phyloP scores from a whole-genome alignment of 2,329 filamentous ascomycete genomes.

The Penicillium sp. region DNA sequence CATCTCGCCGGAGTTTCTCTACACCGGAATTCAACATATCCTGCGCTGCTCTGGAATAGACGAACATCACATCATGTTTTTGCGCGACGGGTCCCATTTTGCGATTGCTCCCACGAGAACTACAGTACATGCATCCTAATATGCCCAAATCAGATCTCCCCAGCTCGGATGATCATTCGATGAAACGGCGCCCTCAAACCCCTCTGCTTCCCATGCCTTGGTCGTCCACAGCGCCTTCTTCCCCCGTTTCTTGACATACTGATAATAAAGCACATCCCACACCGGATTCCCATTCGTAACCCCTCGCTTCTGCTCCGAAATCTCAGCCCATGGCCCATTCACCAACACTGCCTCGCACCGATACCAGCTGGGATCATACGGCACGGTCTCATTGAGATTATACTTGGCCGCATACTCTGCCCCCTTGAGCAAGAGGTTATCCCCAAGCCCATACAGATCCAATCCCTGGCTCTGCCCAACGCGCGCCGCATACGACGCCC shows the following conservation, averaged over 20 bases:
- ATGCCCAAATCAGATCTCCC: constrained; percentile 35
- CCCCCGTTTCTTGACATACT: constrained; percentile 37
- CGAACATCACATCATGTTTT: too few relatives aligned
- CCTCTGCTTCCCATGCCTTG: constrained; percentile 21
- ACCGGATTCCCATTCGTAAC: constrained; percentile 24
- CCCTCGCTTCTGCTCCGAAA: constrained; percentile 27
- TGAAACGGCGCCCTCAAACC: constrained; percentile 21
- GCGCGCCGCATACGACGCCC: constrained; percentile 42
- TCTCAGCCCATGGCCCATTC: constrained; percentile 43
- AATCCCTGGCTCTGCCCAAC: constrained; percentile 42
- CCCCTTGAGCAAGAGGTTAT: constrained; percentile 42
- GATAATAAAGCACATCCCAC: constrained; percentile 37
- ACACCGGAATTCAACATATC: too few relatives aligned
- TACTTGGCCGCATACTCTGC: constrained; percentile 48
- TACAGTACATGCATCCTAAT: neutral
- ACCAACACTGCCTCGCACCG: constrained; percentile 49
- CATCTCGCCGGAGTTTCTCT: too few relatives aligned
- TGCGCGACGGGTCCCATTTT: too few relatives aligned
- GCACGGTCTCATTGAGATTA: constrained; percentile 42
- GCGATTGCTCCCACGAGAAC: too few relatives aligned
- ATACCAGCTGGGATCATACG: constrained; percentile 42
- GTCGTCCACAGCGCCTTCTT: constrained; percentile 26
- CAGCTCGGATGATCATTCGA: constrained; percentile 34
- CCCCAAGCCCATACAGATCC: constrained; percentile 39
- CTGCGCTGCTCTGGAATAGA: too few relatives aligned